These are phyloP conservation scores for Penicillium sumatraense DNA, from an alignment of 2,329 filamentous ascomycete species.

Conservation along the genomic window DNA sequence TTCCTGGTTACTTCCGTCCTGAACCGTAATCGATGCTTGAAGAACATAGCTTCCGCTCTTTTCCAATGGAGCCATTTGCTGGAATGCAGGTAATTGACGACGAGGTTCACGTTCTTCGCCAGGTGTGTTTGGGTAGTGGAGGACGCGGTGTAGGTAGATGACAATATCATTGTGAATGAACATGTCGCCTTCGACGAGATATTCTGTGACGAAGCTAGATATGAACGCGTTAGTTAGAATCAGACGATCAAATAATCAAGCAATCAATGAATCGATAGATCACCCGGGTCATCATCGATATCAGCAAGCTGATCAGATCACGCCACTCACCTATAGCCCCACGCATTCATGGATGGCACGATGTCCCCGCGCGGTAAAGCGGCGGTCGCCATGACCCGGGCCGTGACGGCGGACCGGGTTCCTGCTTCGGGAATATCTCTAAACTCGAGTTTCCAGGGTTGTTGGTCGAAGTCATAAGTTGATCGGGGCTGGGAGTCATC, in stretches of 20 bases:
- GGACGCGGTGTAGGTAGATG: constrained; percentile 60
- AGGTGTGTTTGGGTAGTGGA: constrained; percentile 49
- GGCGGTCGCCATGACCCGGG: constrained; percentile 56
- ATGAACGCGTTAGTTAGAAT: constrained; percentile 8
- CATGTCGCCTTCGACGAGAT: constrained; percentile 60
- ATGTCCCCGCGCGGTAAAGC: constrained; percentile 56
- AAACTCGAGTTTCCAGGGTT: constrained; percentile 53
- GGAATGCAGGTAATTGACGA: constrained; percentile 47
- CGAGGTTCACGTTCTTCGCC: constrained; percentile 38
- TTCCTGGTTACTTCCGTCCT: constrained; percentile 59
- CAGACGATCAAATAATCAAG: background rate
- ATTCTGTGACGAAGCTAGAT: constrained; percentile 60
- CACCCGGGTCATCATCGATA: too few relatives aligned
- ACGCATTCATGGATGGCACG: constrained; percentile 54
- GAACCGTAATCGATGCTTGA: constrained; percentile 61
- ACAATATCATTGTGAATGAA: constrained; percentile 63
- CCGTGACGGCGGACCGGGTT: constrained; percentile 57
- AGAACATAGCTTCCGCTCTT: constrained; percentile 62
- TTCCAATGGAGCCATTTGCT: constrained; percentile 57
- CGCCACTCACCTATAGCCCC: constrained; percentile 57
- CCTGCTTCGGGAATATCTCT: constrained; percentile 56
- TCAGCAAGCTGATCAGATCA: too few relatives aligned
- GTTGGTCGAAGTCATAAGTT: constrained; percentile 40
- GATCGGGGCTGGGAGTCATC: constrained; percentile 17
- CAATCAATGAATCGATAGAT: constrained; percentile 9